Evolutionary conservation across 345 rosid species (phyloP).

Genomic region (Citrus cavaleriei): DNA sequence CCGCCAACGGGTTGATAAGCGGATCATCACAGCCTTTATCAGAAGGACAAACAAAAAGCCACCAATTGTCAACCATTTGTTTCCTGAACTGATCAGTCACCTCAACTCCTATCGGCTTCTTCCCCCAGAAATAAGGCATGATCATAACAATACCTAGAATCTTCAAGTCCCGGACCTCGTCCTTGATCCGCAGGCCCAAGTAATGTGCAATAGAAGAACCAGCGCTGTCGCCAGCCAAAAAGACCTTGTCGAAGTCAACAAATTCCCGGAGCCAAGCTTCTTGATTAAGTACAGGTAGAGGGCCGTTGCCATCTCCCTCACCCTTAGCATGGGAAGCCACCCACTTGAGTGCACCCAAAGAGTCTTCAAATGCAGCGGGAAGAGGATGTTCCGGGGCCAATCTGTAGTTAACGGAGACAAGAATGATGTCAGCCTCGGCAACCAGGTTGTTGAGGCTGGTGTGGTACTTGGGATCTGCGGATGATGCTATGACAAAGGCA

Average conservation of each 20-base stretch:
- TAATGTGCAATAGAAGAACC: constrained; percentile 76
- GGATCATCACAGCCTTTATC: constrained; percentile 73
- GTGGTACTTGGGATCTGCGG: constrained; percentile 63
- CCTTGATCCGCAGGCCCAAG: constrained; percentile 38
- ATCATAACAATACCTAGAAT: constrained; percentile 65
- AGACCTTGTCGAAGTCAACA: constrained; percentile 41
- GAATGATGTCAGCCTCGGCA: constrained; percentile 47
- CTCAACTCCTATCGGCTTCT: constrained; percentile 59
- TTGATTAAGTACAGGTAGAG: neutral
- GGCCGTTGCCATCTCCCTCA: neutral
- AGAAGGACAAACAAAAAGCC: constrained; percentile 66
- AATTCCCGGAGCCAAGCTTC: constrained; percentile 53
- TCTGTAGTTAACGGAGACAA: constrained; percentile 67
- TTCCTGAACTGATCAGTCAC: constrained; percentile 33
- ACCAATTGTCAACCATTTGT: constrained; percentile 75
- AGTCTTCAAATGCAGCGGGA: constrained; percentile 66
- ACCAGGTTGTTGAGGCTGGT: constrained; percentile 53
- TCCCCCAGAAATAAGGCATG: constrained; percentile 71
- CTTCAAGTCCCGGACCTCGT: constrained; percentile 18
- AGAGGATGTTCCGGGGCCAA: constrained; percentile 74
- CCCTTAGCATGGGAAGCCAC: constrained; percentile 31
- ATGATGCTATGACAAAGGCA: constrained; percentile 58
- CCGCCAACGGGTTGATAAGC: constrained; percentile 64
- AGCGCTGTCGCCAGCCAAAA: constrained; percentile 66
- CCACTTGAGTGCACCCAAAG: constrained; percentile 59